A percentile compares a stretch with the other conserved stretches of the same genome.
These are phyloP conservation scores for Daldinia sp. DNA, from an alignment of 2,329 filamentous ascomycete genomes.

Conservation along the genomic window DNA sequence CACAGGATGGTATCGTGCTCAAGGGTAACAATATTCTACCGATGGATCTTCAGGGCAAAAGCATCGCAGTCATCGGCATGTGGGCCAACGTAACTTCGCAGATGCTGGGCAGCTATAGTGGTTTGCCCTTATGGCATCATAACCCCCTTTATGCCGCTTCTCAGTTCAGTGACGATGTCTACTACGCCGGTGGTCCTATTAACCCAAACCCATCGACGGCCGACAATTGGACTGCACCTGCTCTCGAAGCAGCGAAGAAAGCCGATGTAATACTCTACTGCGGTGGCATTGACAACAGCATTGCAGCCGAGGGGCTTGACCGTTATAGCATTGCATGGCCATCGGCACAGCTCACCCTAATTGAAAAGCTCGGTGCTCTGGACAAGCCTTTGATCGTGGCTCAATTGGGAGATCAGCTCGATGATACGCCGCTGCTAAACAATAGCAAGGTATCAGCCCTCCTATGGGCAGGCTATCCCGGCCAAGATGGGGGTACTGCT, in stretches of 20 bases:
- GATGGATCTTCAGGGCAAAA: not conserved
- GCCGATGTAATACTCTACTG: too few species aligned
- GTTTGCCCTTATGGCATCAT: not conserved
- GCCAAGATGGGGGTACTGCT: constrained; percentile 13
- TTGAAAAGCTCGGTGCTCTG: too few species aligned
- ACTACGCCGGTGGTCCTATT: not conserved
- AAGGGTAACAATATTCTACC: not conserved
- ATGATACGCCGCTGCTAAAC: constrained; percentile 1
- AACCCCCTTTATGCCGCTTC: too few species aligned
- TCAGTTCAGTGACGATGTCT: constrained; percentile 9
- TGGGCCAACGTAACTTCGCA: constrained; percentile 12
- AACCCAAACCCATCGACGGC: too few species aligned
- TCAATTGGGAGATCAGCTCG: too few species aligned
- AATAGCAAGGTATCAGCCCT: constrained; percentile 8
- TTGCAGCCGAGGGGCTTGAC: too few species aligned
- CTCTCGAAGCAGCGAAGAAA: too few species aligned
- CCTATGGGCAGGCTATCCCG: constrained; percentile 18
- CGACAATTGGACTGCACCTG: too few species aligned
- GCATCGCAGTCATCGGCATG: constrained; percentile 9
- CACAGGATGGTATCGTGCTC: not conserved
- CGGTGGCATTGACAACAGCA: too few species aligned
- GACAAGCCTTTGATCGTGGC: too few species aligned
- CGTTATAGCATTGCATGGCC: too few species aligned
- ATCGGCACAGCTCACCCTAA: too few species aligned
- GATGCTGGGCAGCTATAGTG: constrained; percentile 4